Conservation (phyloP, 495 filamentous ascomycete genomes). For the Bryoglossum gracile region DNA sequence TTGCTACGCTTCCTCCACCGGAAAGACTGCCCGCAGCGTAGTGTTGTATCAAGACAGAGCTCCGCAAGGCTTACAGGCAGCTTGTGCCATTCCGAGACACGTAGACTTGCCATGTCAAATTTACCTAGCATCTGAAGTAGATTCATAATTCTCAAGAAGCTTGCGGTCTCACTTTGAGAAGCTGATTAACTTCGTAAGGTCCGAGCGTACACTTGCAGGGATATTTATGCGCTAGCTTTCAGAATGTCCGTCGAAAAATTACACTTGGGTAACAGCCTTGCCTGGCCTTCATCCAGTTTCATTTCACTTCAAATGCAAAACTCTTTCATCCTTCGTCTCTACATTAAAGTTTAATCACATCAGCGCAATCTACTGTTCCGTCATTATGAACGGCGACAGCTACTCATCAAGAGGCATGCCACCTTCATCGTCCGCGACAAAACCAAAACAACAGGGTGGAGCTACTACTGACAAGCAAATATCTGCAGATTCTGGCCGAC, state of each 20-base stretch:
- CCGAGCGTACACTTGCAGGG: too few relatives aligned
- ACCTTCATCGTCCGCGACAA: constrained; percentile 22
- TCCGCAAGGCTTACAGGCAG: constrained; percentile 73
- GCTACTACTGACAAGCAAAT: constrained; percentile 28
- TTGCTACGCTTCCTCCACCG: constrained; percentile 79
- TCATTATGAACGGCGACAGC: constrained; percentile 80
- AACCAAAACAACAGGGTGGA: constrained; percentile 28
- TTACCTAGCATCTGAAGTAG: neutral
- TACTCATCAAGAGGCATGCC: constrained; percentile 72
- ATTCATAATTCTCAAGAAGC: neutral
- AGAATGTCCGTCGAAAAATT: too few relatives aligned
- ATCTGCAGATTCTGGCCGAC: constrained; percentile 54
- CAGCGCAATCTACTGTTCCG: constrained; percentile 5
- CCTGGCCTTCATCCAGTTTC: too few relatives aligned
- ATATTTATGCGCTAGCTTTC: too few relatives aligned
- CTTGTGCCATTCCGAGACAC: constrained; percentile 60
- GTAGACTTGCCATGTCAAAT: constrained; percentile 21
- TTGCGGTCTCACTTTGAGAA: too few relatives aligned
- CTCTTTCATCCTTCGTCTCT: neutral
- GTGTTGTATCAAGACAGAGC: constrained; percentile 82
- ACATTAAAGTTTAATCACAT: neutral
- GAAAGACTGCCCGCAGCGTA: constrained; percentile 89
- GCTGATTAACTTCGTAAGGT: too few relatives aligned
- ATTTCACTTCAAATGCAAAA: too few relatives aligned
- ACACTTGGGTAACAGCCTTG: too few relatives aligned